phyloP scores from a whole-genome alignment of 768 basidiomycete genomes.

The Rhizopogon salebrosus region DNA sequence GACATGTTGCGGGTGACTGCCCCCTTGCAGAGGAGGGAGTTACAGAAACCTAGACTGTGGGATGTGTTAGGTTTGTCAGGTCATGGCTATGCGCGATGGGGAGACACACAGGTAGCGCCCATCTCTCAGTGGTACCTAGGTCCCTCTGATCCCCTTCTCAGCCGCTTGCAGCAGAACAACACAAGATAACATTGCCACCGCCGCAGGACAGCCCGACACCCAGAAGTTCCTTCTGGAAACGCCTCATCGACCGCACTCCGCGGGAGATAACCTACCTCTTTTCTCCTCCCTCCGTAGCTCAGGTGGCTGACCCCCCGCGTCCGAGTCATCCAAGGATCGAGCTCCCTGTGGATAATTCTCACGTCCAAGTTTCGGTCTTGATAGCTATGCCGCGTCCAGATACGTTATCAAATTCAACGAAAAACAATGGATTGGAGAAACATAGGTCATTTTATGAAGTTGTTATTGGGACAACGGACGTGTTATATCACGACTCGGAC shows the following conservation, averaged over 20 bases:
- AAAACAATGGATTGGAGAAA: not conserved
- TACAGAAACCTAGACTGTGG: slow-evolving; percentile 18
- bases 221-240: slow-evolving; percentile 17
- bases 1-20: slow-evolving; percentile 7
- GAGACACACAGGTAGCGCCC: slow-evolving; percentile 17
- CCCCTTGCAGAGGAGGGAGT: not conserved
- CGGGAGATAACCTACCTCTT: slow-evolving; percentile 26
- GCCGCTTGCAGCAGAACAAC: slow-evolving; percentile 19
- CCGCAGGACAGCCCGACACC: slow-evolving; percentile 3
- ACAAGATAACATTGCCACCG: not conserved
- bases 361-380: slow-evolving; percentile 23
- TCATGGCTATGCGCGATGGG: slow-evolving; percentile 8
- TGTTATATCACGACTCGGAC: slow-evolving; percentile 10
- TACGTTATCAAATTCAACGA: not conserved
- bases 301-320: not conserved
- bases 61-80: slow-evolving; percentile 13
- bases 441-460: slow-evolving; percentile 12
- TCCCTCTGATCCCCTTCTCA: slow-evolving; percentile 4
- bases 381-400: slow-evolving; percentile 23
- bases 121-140: slow-evolving; percentile 14
- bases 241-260: slow-evolving; percentile 12
- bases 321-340: not conserved
- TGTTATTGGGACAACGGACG: slow-evolving; percentile 21
- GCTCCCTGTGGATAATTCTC: slow-evolving; percentile 11
- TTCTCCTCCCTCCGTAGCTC: slow-evolving; percentile 1